Base-by-base conservation (phyloP, 2,329 filamentous ascomycete genomes). In the Lachnellula hyalina region DNA sequence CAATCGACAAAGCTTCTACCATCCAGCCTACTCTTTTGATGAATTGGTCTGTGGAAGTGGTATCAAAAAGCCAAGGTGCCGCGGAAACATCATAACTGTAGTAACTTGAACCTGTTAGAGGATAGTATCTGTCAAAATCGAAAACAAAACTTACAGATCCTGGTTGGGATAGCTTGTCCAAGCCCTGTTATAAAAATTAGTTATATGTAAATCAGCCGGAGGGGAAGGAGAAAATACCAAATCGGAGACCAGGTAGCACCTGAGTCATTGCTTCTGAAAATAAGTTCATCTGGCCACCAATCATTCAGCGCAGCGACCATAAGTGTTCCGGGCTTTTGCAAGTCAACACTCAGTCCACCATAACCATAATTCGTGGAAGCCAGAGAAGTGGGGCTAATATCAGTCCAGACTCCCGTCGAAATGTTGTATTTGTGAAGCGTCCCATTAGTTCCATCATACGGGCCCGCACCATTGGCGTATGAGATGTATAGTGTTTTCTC, bases 261-360 rank as follows among this genome's bases (percentile, higher is more conserved):
- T 0, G 78, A 80, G 65, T 84, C 75, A 0, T 70, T 79, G 3
- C 79, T 81, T 23, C 81, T 71, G 69, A 77, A 84, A 36, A 83
- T 70, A 52, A 80, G 75, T 1, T 75, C 79, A 56, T 84, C 81
- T 0, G 81, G 81, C 69, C 75, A 83, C 81, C 81, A 84, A 15
- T 74, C 77, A 67, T 84, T 84, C 41, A 83, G 65, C 1, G 74
- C 75, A 0, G 80, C 79, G 0, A 82, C 80, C 46, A 84, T 75
- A 15, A 84, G 63, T 0, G 80, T 83, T 0, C 80, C 81, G 0
- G 81, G 75, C 23, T 75, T 77, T 59, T 77, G 72, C 58, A 77
- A 69, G 47, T 84, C 81, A 19, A 84, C 70, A 0, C 74, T 71
- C 1, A 84, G 68, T 2, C 81, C 81, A 5, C 81, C 81, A 45